Evolutionary conservation across 768 basidiomycete species (phyloP).

Genomic region (Gyrodon lividus): DNA sequence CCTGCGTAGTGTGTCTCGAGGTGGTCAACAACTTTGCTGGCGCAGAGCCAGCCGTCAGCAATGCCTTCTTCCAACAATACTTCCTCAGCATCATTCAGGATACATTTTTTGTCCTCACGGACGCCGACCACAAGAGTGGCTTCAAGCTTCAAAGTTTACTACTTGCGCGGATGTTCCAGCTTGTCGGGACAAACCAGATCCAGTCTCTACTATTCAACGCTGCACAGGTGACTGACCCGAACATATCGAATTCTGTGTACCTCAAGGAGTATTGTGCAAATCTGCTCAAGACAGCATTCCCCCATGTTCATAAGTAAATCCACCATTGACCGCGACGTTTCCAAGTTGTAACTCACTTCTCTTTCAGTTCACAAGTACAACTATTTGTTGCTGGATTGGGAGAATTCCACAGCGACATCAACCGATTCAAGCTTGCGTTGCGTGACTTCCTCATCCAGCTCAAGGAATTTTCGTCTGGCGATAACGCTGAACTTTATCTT

Average conservation of each 20-base stretch:
- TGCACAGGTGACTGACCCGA: slow-evolving; percentile 62
- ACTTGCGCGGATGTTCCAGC: slow-evolving; percentile 91
- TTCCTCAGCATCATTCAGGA: slow-evolving; percentile 92
- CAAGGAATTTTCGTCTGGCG: slow-evolving; percentile 92
- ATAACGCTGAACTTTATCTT: slow-evolving; percentile 87
- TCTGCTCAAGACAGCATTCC: slow-evolving; percentile 85
- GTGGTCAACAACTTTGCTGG: slow-evolving; percentile 93
- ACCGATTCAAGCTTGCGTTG: slow-evolving; percentile 89
- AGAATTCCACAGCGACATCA: slow-evolving; percentile 76
- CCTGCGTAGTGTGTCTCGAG: slow-evolving; percentile 75
- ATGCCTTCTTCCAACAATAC: slow-evolving; percentile 95
- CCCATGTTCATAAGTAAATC: slow-evolving; percentile 82
- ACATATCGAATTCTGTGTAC: slow-evolving; percentile 75
- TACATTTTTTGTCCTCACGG: slow-evolving; percentile 95
- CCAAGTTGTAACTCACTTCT: slow-evolving; percentile 8
- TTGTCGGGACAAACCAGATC: slow-evolving; percentile 80
- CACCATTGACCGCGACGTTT: background rate
- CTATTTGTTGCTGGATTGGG: slow-evolving; percentile 66
- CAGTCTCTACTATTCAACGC: slow-evolving; percentile 85
- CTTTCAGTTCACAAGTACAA: slow-evolving; percentile 63
- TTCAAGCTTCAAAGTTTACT: slow-evolving; percentile 94
- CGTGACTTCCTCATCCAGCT: slow-evolving; percentile 98
- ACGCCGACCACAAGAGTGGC: slow-evolving; percentile 98
- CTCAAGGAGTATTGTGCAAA: slow-evolving; percentile 85
- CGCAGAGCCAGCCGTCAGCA: slow-evolving; percentile 75